Conservation (phyloP, 2,329 filamentous ascomycete genomes). For the Fusarium odoratissimum region DNA sequence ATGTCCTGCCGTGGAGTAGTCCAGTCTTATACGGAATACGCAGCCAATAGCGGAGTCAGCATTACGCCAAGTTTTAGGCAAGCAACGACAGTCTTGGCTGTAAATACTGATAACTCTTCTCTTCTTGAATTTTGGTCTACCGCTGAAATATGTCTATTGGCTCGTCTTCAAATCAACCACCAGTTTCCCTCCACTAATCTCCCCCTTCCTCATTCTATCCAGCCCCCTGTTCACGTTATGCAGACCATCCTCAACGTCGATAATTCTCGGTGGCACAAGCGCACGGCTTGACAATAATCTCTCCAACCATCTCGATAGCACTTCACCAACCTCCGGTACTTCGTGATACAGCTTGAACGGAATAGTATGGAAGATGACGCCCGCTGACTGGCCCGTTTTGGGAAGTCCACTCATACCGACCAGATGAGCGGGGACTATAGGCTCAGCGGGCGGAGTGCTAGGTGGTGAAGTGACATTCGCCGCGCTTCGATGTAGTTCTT, state of each 20-base stretch:
- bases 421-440: conserved; percentile 61
- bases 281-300: conserved; percentile 65
- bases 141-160: not conserved
- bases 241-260: conserved; percentile 72
- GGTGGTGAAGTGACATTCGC: conserved; percentile 50
- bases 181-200: conserved; percentile 75
- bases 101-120: not conserved
- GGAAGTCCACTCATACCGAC: conserved; percentile 76
- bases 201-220: conserved; percentile 72
- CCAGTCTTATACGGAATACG: conserved; percentile 9
- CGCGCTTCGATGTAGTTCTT: conserved; percentile 56
- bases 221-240: conserved; percentile 75
- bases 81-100: no score
- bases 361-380: conserved; percentile 70
- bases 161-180: conserved; percentile 60
- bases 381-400: conserved; percentile 60
- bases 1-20: not conserved
- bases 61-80: not conserved
- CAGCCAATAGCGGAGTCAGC: not conserved
- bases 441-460: conserved; percentile 50
- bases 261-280: conserved; percentile 72
- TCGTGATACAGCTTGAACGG: conserved; percentile 84
- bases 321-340: conserved; percentile 70
- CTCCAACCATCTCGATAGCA: conserved; percentile 75
- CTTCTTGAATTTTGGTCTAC: not conserved